phyloP scores from a whole-genome alignment of 208 protist species.

The Endotrypanum monterogeii region DNA sequence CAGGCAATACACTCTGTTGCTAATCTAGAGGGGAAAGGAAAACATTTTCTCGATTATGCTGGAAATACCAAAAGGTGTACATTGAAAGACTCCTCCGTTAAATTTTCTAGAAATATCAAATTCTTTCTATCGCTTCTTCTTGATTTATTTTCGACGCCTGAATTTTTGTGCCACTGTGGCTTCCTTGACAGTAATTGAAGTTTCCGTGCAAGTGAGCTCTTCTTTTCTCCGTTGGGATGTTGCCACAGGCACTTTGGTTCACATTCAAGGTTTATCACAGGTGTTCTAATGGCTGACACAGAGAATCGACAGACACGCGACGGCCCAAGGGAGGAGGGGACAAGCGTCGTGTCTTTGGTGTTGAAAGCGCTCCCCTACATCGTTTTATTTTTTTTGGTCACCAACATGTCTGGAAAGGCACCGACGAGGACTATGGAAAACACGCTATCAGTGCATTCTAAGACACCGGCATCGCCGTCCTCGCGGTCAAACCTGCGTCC shows the following conservation, averaged over 20 bases:
- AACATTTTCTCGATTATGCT: not conserved
- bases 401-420: slow-evolving; percentile 22
- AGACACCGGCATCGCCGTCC: not conserved
- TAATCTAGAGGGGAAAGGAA: not conserved
- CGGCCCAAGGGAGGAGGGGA: not conserved
- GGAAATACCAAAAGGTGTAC: not conserved
- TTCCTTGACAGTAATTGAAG: not conserved
- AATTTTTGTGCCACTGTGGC: too few species aligned
- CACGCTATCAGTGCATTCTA: not conserved
- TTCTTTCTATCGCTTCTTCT: not conserved
- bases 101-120: not conserved
- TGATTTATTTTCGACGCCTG: not conserved
- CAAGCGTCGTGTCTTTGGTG: slow-evolving; percentile 5
- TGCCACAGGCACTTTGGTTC: not conserved
- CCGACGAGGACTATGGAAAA: not conserved
- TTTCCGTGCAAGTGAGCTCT: not conserved
- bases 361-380: slow-evolving; percentile 24
- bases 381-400: slow-evolving; percentile 9
- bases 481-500: slow-evolving; percentile 15
- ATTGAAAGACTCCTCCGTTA: not conserved
- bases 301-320: not conserved
- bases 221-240: not conserved
- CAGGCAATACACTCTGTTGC: not conserved
- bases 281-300: not conserved
- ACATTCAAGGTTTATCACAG: not conserved